A percentile compares a stretch with the other conserved stretches of the same genome.
These are phyloP conservation scores for Trypanosomatidae sp. DNA, from an alignment of 208 protist species.

Conservation along the genomic window DNA sequence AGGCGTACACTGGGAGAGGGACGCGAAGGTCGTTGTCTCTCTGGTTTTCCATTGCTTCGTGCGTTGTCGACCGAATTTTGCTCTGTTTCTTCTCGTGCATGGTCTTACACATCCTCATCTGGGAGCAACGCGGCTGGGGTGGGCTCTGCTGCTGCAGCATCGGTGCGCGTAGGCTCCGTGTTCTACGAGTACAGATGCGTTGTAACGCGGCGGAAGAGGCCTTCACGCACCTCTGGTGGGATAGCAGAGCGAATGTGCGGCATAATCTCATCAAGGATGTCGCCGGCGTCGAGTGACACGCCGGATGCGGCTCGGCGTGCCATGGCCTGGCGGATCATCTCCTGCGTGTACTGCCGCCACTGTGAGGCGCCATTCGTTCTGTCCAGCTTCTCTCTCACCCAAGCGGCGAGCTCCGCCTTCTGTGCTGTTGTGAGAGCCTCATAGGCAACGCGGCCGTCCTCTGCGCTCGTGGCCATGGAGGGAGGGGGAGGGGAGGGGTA, in stretches of 20 bases:
- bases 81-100: not conserved
- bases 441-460: constrained; percentile 37
- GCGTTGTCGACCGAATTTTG: not conserved
- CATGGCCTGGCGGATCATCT: constrained; percentile 31
- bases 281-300: constrained; percentile 53
- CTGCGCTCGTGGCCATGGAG: constrained; percentile 4
- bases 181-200: constrained; percentile 15
- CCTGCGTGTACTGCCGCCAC: constrained; percentile 15
- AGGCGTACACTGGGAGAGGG: not conserved
- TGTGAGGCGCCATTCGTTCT: not conserved
- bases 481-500: too few species aligned
- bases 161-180: not conserved
- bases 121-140: not conserved
- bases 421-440: constrained; percentile 63
- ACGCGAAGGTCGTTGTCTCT: not conserved
- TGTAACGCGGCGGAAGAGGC: constrained; percentile 53
- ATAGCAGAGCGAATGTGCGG: constrained; percentile 50
- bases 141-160: not conserved
- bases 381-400: constrained; percentile 23
- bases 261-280: constrained; percentile 57
- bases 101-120: not conserved
- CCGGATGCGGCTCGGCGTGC: constrained; percentile 38
- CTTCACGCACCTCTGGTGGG: constrained; percentile 51
- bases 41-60: not conserved
- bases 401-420: constrained; percentile 48